These are phyloP conservation scores for Botrytis squamosa DNA, from an alignment of 2,329 filamentous ascomycete species.

Conservation along the genomic window DNA sequence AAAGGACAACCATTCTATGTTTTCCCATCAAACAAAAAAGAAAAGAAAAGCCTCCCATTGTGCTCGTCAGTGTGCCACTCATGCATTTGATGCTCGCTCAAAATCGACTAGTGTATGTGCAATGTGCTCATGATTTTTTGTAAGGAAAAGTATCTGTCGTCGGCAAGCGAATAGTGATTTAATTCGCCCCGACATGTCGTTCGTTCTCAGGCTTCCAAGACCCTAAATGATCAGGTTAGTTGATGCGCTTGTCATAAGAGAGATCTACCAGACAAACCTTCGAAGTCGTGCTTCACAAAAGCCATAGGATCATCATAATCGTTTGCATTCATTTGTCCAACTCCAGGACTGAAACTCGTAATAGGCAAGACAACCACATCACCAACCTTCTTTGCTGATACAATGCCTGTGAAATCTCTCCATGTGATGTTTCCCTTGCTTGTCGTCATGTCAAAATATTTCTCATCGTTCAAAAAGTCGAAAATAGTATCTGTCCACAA, in stretches of 20 bases:
- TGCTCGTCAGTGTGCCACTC: slow-evolving; percentile 16
- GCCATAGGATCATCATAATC: slow-evolving; percentile 92
- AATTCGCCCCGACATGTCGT: slow-evolving; percentile 60
- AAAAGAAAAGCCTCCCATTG: slow-evolving; percentile 3
- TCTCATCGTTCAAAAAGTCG: slow-evolving; percentile 86
- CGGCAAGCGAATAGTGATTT: background rate
- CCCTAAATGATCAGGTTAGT: slow-evolving; percentile 46
- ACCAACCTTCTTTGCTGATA: slow-evolving; percentile 77
- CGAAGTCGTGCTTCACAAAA: slow-evolving; percentile 95
- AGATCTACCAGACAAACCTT: slow-evolving; percentile 63
- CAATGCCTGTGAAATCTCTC: slow-evolving; percentile 87
- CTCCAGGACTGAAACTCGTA: slow-evolving; percentile 94
- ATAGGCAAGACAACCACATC: slow-evolving; percentile 94
- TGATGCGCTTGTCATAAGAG: background rate
- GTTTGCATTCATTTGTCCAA: slow-evolving; percentile 87
- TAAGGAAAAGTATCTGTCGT: background rate
- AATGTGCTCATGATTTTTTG: slow-evolving; percentile 11
- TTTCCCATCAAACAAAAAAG: slow-evolving; percentile 5
- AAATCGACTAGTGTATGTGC: slow-evolving; percentile 2
- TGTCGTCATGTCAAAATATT: slow-evolving; percentile 78
- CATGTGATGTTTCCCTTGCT: slow-evolving; percentile 74
- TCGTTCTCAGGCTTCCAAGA: slow-evolving; percentile 74
- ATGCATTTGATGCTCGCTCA: slow-evolving; percentile 23
- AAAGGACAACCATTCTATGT: slow-evolving; percentile 8
- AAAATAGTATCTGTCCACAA: slow-evolving; percentile 94